Conservation (phyloP, 2,329 filamentous ascomycete species). For the Neofusicoccum sp. region DNA sequence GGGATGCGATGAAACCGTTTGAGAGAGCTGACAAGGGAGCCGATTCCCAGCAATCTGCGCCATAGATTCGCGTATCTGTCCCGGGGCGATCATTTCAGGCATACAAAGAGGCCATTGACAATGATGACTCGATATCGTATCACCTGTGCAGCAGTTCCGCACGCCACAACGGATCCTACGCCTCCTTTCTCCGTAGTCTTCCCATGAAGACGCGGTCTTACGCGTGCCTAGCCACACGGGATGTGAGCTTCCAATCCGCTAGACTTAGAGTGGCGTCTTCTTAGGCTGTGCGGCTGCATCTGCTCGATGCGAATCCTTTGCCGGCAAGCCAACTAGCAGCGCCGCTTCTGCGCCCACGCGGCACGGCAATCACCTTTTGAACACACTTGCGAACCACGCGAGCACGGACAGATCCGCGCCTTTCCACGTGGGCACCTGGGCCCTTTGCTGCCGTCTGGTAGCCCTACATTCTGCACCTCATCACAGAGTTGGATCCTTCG, state of each 20-base stretch:
- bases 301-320: background rate
- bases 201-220: background rate
- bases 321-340: background rate
- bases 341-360: background rate
- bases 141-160: background rate
- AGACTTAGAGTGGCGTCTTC: background rate
- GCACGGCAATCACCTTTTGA: background rate
- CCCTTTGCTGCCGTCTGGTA: conserved; percentile 6
- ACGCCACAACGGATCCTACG: conserved; percentile 4
- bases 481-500: background rate
- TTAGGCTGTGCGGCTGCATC: background rate
- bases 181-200: background rate
- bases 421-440: conserved; percentile 10
- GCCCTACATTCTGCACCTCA: background rate
- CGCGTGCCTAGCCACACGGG: background rate
- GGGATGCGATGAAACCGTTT: no score
- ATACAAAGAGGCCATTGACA: background rate
- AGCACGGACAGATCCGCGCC: conserved; percentile 9
- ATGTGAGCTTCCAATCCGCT: background rate
- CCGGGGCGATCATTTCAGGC: background rate
- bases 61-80: background rate
- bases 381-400: background rate
- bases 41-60: background rate
- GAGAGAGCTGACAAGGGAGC: background rate
- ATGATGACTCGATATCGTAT: background rate